phyloP scores from a whole-genome alignment of 1,284 basidiomycete species.

The Athelia psychrophila region DNA sequence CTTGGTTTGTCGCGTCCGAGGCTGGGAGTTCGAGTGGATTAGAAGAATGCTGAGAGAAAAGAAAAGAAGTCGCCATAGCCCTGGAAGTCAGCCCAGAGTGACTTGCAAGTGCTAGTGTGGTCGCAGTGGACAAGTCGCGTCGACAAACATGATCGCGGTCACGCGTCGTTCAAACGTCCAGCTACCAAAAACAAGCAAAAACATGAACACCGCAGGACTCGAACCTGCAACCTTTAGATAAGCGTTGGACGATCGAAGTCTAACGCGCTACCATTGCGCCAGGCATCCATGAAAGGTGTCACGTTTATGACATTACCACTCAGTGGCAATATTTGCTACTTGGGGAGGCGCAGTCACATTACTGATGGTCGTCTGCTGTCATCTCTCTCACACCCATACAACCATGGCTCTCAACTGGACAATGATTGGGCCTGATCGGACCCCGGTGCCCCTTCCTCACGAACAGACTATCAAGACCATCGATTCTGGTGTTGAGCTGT shows the following conservation, averaged over 20 bases:
- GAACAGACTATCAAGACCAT: slow-evolving; percentile 58
- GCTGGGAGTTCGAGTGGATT: slow-evolving; percentile 72
- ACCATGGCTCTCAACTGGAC: slow-evolving; percentile 78
- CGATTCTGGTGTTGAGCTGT: slow-evolving; percentile 55
- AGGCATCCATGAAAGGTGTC: slow-evolving; percentile 47
- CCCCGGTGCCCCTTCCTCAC: slow-evolving; percentile 61
- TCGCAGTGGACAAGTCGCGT: not conserved
- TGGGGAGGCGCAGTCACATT: no score
- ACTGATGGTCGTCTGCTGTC: no score
- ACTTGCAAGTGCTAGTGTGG: no score
- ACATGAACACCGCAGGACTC: slow-evolving; percentile 80
- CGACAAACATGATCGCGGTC: not conserved
- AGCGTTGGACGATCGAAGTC: slow-evolving; percentile 69
- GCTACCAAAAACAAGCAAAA: slow-evolving; percentile 4
- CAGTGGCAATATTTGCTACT: not conserved
- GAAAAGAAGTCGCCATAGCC: slow-evolving; percentile 29
- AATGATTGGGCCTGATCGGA: slow-evolving; percentile 56
- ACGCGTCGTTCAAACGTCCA: not conserved
- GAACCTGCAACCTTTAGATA: slow-evolving; percentile 87
- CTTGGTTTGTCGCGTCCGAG: slow-evolving; percentile 55
- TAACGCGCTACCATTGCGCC: slow-evolving; percentile 86
- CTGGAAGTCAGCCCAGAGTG: not conserved
- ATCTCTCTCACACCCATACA: slow-evolving; percentile 1
- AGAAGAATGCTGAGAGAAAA: slow-evolving; percentile 73
- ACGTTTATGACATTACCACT: not conserved